These are phyloP conservation scores for Talaromyces adpressus DNA, from an alignment of 495 filamentous ascomycete genomes.

Conservation along the genomic window DNA sequence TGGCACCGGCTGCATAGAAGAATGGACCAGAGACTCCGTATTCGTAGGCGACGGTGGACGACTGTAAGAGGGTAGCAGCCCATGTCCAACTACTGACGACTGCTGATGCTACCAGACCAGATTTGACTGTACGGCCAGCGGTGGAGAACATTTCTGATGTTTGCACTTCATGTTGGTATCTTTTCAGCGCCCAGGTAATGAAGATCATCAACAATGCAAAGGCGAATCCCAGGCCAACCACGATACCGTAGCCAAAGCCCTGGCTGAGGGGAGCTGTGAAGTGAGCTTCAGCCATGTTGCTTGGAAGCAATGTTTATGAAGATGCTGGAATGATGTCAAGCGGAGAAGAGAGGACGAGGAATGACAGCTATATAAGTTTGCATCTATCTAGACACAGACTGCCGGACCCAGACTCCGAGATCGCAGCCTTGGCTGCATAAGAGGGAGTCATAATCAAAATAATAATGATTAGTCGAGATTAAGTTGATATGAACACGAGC, in stretches of 20 bases:
- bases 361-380: background rate
- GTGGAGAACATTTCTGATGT: conserved; percentile 98
- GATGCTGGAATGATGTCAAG: background rate
- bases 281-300: conserved; percentile 2
- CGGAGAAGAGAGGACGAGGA: background rate
- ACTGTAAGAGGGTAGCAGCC: conserved; percentile 58
- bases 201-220: conserved; percentile 79
- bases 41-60: conserved; percentile 79
- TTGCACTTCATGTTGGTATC: conserved; percentile 90
- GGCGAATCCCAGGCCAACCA: conserved; percentile 65
- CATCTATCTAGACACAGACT: background rate
- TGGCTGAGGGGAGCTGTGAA: conserved; percentile 55
- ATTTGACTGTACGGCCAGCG: conserved; percentile 89
- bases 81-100: conserved; percentile 96
- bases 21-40: conserved; percentile 93
- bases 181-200: conserved; percentile 71
- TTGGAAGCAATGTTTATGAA: background rate
- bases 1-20: conserved; percentile 69
- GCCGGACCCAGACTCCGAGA: conserved; percentile 17
- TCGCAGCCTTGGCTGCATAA: conserved; percentile 16
- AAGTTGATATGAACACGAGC: background rate
- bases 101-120: conserved; percentile 88
- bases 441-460: background rate
- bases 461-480: background rate
- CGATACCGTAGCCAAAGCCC: conserved; percentile 77